phyloP scores from a whole-genome alignment of 495 filamentous ascomycete species.

The Tuber umbilicatum region DNA sequence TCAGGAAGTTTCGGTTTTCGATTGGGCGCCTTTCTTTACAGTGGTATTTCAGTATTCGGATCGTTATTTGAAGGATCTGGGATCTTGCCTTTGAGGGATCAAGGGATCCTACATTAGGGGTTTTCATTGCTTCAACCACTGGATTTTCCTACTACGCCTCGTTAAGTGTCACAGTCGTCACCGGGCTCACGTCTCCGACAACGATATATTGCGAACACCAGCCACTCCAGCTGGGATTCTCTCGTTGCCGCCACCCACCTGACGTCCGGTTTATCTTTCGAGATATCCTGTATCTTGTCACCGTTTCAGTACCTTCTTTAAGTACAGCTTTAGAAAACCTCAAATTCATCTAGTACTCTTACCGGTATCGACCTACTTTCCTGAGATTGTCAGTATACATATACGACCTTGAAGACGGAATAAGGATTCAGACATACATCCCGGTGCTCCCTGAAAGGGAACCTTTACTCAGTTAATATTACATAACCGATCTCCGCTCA shows the following conservation, averaged over 20 bases:
- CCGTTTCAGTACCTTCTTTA: not conserved
- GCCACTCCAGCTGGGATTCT: not conserved
- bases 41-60: constrained; percentile 11
- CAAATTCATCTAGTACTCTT: not conserved
- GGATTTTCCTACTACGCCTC: not conserved
- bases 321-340: not conserved
- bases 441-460: not conserved
- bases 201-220: not conserved
- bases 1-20: constrained; percentile 16
- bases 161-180: not conserved
- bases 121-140: not conserved
- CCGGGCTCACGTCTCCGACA: not conserved
- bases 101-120: not conserved
- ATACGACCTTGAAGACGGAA: constrained; percentile 42
- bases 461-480: constrained; percentile 17
- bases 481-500: constrained; percentile 29
- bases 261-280: not conserved
- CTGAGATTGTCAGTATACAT: constrained; percentile 41
- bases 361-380: constrained; percentile 39
- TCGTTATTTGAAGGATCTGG: constrained; percentile 15
- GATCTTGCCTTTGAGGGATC: constrained; percentile 3
- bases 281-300: not conserved
- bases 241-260: not conserved
- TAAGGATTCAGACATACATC: constrained; percentile 21
- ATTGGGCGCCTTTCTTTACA: constrained; percentile 22